Evolutionary conservation across 2,329 filamentous ascomycete species (phyloP).

Genomic region (Xylaria sp.): DNA sequence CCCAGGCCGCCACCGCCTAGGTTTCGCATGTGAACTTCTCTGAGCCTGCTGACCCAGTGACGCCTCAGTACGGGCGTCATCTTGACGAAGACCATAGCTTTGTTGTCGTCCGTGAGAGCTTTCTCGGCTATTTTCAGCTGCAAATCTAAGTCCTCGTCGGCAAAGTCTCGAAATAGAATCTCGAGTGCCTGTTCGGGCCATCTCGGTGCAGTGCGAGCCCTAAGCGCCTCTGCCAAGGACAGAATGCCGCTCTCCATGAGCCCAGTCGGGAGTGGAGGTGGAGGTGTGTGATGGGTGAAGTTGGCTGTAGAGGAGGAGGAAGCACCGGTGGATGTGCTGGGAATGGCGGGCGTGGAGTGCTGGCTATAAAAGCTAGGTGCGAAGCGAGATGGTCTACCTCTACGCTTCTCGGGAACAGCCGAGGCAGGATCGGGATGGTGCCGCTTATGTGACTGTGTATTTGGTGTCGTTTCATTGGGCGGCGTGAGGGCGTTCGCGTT

Average conservation of each 20-base stretch:
- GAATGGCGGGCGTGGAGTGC: constrained; percentile 27
- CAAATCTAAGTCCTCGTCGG: constrained; percentile 66
- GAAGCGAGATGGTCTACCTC: constrained; percentile 51
- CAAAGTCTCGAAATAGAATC: constrained; percentile 68
- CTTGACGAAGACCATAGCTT: constrained; percentile 71
- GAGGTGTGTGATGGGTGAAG: constrained; percentile 37
- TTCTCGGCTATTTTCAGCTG: constrained; percentile 70
- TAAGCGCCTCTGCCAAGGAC: constrained; percentile 56
- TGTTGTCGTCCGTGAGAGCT: constrained; percentile 67
- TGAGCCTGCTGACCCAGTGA: constrained; percentile 66
- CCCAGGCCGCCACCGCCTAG: constrained; percentile 48
- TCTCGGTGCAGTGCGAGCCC: constrained; percentile 53
- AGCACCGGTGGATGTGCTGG: constrained; percentile 29
- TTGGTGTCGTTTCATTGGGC: constrained; percentile 62
- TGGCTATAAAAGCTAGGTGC: constrained; percentile 51
- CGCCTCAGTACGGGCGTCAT: constrained; percentile 64
- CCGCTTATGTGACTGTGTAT: constrained; percentile 55
- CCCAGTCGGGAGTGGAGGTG: constrained; percentile 38
- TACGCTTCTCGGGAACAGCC: constrained; percentile 45
- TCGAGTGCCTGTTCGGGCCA: constrained; percentile 70
- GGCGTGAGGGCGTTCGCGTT: constrained; percentile 62
- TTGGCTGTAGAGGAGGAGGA: constrained; percentile 16
- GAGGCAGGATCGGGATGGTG: constrained; percentile 41
- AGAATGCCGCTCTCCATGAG: constrained; percentile 53
- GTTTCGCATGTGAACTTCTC: constrained; percentile 58